Conservation (phyloP, 2,329 filamentous ascomycete genomes). For the Endoconidiophora laricicola region DNA sequence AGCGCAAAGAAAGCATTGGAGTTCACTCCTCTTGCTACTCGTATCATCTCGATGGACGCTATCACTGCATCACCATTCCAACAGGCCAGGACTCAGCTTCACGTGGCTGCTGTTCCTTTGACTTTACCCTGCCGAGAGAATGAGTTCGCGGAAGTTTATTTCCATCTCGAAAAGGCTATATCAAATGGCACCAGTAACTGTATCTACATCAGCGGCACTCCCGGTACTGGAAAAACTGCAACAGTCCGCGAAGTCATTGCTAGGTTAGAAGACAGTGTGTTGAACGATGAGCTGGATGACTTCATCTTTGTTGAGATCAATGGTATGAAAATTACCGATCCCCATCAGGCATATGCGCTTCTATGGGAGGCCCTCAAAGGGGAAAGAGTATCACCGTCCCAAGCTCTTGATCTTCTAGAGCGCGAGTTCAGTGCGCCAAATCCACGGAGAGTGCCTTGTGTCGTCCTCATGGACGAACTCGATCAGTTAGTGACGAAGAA, state of each 20-base stretch:
- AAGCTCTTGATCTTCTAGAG: constrained; percentile 80
- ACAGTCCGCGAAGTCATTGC: constrained; percentile 91
- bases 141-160: constrained; percentile 85
- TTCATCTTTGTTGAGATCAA: constrained; percentile 99
- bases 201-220: constrained; percentile 98
- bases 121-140: constrained; percentile 81
- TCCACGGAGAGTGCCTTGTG: constrained; percentile 79
- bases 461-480: constrained; percentile 95
- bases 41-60: constrained; percentile 59
- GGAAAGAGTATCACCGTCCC: constrained; percentile 78
- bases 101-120: constrained; percentile 82
- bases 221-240: constrained; percentile 92
- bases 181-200: constrained; percentile 85
- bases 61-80: constrained; percentile 78
- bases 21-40: constrained; percentile 87
- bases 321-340: constrained; percentile 98
- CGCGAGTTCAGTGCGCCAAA: constrained; percentile 85
- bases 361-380: constrained; percentile 93
- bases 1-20: constrained; percentile 53
- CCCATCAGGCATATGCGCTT: constrained; percentile 86
- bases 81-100: constrained; percentile 70
- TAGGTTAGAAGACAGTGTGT: constrained; percentile 73
- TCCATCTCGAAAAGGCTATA: constrained; percentile 85
- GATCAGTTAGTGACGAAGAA: constrained; percentile 97
- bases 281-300: constrained; percentile 83